These are phyloP conservation scores for Clarireedia homoeocarpa DNA, from an alignment of 2,329 filamentous ascomycete genomes.

Conservation along the genomic window DNA sequence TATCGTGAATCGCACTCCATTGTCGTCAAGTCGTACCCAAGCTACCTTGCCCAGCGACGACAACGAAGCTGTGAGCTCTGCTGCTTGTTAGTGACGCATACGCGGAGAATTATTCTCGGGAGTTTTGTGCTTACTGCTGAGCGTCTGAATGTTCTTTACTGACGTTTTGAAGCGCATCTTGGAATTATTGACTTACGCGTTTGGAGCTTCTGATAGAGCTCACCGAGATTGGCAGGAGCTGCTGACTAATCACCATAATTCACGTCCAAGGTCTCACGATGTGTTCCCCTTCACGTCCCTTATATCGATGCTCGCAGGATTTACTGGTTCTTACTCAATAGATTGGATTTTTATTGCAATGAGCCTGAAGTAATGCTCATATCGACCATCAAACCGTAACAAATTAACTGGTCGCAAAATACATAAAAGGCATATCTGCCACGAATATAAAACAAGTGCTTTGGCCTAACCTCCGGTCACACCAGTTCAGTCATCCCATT, in stretches of 20 bases:
- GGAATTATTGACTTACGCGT: constrained; percentile 9
- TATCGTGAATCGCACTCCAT: constrained; percentile 86
- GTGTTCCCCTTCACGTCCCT: too few species aligned
- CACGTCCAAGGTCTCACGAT: too few species aligned
- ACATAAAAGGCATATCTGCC: too few species aligned
- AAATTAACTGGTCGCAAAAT: too few species aligned
- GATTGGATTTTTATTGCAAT: too few species aligned
- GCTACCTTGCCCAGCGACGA: constrained; percentile 43
- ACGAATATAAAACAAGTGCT: too few species aligned
- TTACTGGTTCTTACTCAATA: too few species aligned
- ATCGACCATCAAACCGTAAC: too few species aligned
- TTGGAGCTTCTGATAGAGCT: background rate
- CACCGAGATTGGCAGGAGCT: background rate
- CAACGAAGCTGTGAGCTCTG: constrained; percentile 57
- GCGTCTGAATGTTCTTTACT: constrained; percentile 57
- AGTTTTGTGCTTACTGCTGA: constrained; percentile 44
- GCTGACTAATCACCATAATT: constrained; percentile 2
- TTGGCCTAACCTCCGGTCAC: too few species aligned
- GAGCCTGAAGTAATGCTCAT: too few species aligned
- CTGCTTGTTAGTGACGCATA: constrained; percentile 9
- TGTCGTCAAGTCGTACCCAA: constrained; percentile 65
- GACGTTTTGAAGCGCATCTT: constrained; percentile 61
- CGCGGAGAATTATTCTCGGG: background rate
- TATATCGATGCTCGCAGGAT: too few species aligned
- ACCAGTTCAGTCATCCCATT: too few species aligned